phyloP scores from a whole-genome alignment of 805 yeast species.

The Priceomyces castillae region DNA sequence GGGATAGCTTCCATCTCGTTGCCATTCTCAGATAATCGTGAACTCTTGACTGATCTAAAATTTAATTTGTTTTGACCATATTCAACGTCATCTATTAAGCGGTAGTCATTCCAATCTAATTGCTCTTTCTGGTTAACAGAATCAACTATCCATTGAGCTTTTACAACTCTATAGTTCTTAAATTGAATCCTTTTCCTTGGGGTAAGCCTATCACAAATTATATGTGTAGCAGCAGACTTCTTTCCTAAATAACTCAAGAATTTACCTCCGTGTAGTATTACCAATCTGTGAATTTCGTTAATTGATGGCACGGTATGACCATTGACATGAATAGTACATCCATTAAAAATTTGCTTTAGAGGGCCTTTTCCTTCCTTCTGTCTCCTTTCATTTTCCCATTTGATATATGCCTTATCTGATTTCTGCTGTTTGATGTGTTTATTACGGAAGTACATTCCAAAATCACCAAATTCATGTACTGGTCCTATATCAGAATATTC shows the following conservation, averaged over 20 bases:
- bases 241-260: constrained; percentile 66
- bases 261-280: constrained; percentile 77
- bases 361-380: constrained; percentile 15
- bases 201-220: constrained; percentile 75
- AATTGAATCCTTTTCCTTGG: constrained; percentile 70
- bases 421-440: constrained; percentile 63
- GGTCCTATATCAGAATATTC: constrained; percentile 7
- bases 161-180: constrained; percentile 68
- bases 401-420: constrained; percentile 47
- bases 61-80: constrained; percentile 51
- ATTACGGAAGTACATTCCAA: constrained; percentile 58
- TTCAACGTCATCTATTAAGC: constrained; percentile 47
- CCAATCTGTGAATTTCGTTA: constrained; percentile 63
- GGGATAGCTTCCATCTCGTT: background rate
- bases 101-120: constrained; percentile 69
- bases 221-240: constrained; percentile 78
- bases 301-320: constrained; percentile 88
- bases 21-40: constrained; percentile 3
- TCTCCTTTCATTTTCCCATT: constrained; percentile 46
- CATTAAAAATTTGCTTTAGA: constrained; percentile 48
- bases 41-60: constrained; percentile 8
- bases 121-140: constrained; percentile 48
- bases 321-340: constrained; percentile 73
- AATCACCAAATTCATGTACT: constrained; percentile 59
- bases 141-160: constrained; percentile 78